A percentile compares a stretch with the other conserved stretches of the same genome.
Conservation (phyloP, 306 rosid species). For the Luffa acutangula region DNA sequence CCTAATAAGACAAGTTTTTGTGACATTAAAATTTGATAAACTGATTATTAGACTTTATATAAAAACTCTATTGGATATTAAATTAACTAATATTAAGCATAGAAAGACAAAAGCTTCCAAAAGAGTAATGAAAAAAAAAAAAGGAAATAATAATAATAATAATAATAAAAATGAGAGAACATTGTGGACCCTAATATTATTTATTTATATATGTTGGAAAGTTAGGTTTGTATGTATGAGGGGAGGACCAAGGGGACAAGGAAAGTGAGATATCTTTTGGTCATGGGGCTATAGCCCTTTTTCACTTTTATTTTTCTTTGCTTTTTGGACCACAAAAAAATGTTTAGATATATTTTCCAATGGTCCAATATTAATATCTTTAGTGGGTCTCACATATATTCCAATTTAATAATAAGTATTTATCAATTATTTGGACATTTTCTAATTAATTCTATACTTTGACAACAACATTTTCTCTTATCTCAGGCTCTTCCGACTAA, state of each 20-base stretch:
- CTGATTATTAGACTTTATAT: neutral
- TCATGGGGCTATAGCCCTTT: neutral
- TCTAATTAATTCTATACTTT: neutral
- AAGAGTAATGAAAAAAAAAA: neutral
- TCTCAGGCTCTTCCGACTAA: neutral
- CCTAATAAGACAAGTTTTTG: neutral
- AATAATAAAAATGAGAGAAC: neutral
- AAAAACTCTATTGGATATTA: neutral
- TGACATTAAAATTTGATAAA: neutral
- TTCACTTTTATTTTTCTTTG: neutral
- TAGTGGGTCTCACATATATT: constrained; percentile 4
- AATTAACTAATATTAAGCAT: neutral
- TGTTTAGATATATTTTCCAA: neutral
- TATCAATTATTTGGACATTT: neutral
- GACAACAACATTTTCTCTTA: neutral
- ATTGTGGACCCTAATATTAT: constrained; percentile 7
- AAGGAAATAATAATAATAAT: too few relatives aligned
- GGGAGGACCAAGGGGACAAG: constrained; percentile 8
- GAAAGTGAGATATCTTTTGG: constrained; percentile 12
- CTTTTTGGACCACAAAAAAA: constrained; percentile 9
- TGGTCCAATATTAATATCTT: constrained; percentile 5
- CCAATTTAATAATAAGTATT: neutral
- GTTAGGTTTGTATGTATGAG: neutral
- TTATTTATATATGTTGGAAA: neutral
- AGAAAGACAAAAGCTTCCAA: constrained; percentile 6